Percentiles rank a stretch among this genome's conserved stretches.
phyloP scores from a whole-genome alignment of 2,329 filamentous ascomycete species.

The Aschersonia sp. region DNA sequence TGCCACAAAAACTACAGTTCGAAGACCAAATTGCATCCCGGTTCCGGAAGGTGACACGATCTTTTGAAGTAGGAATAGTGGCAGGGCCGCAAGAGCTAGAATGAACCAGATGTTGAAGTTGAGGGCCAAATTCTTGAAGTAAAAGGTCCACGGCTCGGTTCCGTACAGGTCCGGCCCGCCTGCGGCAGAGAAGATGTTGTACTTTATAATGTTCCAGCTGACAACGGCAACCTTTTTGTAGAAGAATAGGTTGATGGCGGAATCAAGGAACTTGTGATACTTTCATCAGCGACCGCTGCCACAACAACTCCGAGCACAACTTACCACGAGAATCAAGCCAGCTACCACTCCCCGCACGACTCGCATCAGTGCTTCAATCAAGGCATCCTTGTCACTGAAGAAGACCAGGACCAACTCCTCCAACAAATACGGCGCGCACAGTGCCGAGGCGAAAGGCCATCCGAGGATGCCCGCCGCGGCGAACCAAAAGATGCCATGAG shows the following conservation, averaged over 20 bases:
- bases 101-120: constrained; percentile 96
- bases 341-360: constrained; percentile 53
- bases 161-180: constrained; percentile 88
- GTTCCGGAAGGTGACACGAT: constrained; percentile 44
- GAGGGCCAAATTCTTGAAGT: constrained; percentile 75
- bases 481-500: constrained; percentile 81
- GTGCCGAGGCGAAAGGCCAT: constrained; percentile 84
- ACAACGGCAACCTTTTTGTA: constrained; percentile 68
- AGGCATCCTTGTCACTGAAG: constrained; percentile 39
- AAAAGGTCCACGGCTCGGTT: constrained; percentile 94
- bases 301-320: constrained; percentile 9
- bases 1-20: constrained; percentile 61
- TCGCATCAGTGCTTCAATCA: constrained; percentile 45
- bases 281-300: not conserved
- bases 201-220: constrained; percentile 84
- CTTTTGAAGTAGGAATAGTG: constrained; percentile 63
- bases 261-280: constrained; percentile 46
- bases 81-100: constrained; percentile 60
- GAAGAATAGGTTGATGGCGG: constrained; percentile 66
- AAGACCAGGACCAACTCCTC: constrained; percentile 55
- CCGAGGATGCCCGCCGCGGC: constrained; percentile 73
- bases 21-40: constrained; percentile 55
- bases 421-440: constrained; percentile 65
- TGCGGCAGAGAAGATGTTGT: constrained; percentile 78
- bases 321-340: constrained; percentile 54